Percentiles rank a stretch among this genome's conserved stretches.
Conservation (phyloP, 176 grass and related monocot species). For the Coix lacrymajobi region DNA sequence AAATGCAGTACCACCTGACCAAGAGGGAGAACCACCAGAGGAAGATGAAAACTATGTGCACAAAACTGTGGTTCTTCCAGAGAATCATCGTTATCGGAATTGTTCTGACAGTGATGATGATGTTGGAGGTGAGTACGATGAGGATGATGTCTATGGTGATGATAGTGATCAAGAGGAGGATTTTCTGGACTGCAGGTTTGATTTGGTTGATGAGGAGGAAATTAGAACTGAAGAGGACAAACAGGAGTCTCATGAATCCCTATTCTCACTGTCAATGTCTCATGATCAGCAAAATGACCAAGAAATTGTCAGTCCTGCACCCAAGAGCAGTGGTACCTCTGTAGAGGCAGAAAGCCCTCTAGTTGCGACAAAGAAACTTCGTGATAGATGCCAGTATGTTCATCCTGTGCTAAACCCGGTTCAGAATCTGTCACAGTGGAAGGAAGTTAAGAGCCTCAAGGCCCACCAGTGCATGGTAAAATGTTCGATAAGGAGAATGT, state of each 20-base stretch:
- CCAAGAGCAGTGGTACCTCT: conserved; percentile 31
- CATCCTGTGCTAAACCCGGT: conserved; percentile 72
- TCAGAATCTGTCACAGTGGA: conserved; percentile 79
- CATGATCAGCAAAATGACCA: conserved; percentile 35
- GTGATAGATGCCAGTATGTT: conserved; percentile 59
- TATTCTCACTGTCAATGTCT: conserved; percentile 69
- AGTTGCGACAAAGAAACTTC: conserved; percentile 38
- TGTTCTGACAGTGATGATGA: conserved; percentile 48
- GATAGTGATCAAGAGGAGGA: conserved; percentile 49
- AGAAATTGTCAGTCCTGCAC: conserved; percentile 54
- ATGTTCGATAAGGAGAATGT: conserved; percentile 47
- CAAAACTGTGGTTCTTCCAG: conserved; percentile 32
- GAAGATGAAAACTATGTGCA: neutral
- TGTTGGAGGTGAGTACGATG: conserved; percentile 39
- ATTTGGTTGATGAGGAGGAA: conserved; percentile 45
- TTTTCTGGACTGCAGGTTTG: conserved; percentile 47
- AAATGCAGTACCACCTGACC: neutral
- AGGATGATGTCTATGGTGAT: conserved; percentile 40
- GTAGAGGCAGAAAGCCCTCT: conserved; percentile 37
- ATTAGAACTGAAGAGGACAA: conserved; percentile 34
- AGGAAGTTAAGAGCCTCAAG: conserved; percentile 73
- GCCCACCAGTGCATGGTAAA: conserved; percentile 13
- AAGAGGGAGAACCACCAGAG: conserved; percentile 40
- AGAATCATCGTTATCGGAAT: conserved; percentile 76
- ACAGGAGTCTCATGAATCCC: conserved; percentile 74